Evolutionary conservation across 78 protist species (phyloP).

Genomic region (Cavenderia fasciculata): DNA sequence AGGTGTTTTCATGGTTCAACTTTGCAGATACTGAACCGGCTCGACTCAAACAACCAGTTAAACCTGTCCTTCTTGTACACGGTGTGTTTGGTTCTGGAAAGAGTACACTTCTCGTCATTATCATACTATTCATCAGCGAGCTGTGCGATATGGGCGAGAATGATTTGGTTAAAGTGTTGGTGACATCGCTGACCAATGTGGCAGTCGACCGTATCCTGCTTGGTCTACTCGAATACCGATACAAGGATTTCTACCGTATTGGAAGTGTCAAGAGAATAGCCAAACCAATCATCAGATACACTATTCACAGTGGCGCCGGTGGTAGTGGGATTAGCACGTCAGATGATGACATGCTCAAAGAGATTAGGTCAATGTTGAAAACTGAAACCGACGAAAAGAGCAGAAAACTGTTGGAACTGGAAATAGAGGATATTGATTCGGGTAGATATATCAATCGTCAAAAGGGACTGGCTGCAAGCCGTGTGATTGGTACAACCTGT

Average conservation of each 20-base stretch:
- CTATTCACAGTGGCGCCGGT: conserved; percentile 15
- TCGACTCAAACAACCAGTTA: too few species aligned
- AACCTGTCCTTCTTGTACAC: conserved; percentile 80
- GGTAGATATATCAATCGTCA: conserved; percentile 19
- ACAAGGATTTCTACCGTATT: conserved; percentile 79
- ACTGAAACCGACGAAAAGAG: conserved; percentile 1
- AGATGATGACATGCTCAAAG: conserved; percentile 52
- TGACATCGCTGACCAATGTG: conserved; percentile 84
- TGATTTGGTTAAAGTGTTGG: conserved; percentile 41
- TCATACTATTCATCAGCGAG: conserved; percentile 43
- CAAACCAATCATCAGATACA: conserved; percentile 56
- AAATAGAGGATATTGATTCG: neutral
- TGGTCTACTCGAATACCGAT: conserved; percentile 69
- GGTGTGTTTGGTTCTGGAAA: conserved; percentile 94
- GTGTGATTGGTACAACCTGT: conserved; percentile 80
- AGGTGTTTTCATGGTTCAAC: conserved; percentile 58
- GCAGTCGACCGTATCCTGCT: conserved; percentile 90
- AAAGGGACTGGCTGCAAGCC: conserved; percentile 9
- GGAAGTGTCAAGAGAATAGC: conserved; percentile 87
- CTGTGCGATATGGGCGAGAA: conserved; percentile 57
- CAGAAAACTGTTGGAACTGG: neutral
- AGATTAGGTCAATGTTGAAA: conserved; percentile 38
- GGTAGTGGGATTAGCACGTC: neutral
- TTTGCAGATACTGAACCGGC: neutral
- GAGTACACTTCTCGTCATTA: conserved; percentile 64